Conservation (phyloP, 2,329 filamentous ascomycete species). For the Colletotrichum eleusines region DNA sequence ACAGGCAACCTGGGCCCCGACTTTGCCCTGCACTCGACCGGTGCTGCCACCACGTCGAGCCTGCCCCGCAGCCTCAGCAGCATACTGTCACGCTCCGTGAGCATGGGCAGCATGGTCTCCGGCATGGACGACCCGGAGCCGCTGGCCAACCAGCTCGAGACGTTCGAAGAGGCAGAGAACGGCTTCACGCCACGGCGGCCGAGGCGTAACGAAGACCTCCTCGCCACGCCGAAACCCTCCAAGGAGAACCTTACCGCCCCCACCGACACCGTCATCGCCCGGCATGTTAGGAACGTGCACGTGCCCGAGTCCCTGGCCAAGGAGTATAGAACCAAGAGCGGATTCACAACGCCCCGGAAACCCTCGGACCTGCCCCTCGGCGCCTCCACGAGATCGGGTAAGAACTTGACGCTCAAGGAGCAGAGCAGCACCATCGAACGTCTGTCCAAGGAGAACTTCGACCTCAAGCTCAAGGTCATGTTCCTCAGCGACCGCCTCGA, state of each 20-base stretch:
- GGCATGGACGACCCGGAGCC: conserved; percentile 71
- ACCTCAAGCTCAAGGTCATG: conserved; percentile 96
- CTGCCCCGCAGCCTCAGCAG: conserved; percentile 65
- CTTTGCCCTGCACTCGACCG: conserved; percentile 85
- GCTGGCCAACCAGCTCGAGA: conserved; percentile 62
- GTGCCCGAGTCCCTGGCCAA: conserved; percentile 89
- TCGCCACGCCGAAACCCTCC: conserved; percentile 78
- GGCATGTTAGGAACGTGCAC: conserved; percentile 89
- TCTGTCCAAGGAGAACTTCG: conserved; percentile 97
- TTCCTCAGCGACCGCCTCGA: conserved; percentile 94
- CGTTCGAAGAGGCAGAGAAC: conserved; percentile 63
- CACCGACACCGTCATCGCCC: conserved; percentile 89
- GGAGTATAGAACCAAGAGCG: conserved; percentile 84
- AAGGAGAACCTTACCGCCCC: conserved; percentile 71
- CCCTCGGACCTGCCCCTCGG: conserved; percentile 65
- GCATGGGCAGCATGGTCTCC: conserved; percentile 90
- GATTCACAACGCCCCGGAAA: conserved; percentile 70
- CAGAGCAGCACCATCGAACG: conserved; percentile 98
- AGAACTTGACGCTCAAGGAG: conserved; percentile 90
- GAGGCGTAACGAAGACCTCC: conserved; percentile 57
- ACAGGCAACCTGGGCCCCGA: conserved; percentile 78
- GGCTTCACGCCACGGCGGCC: conserved; percentile 49
- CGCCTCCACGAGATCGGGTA: conserved; percentile 67
- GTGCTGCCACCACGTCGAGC: conserved; percentile 72
- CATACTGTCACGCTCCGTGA: conserved; percentile 79